A percentile compares a stretch with the other conserved stretches of the same genome.
phyloP scores from a whole-genome alignment of 139 green algal species.

The Chlamydomonas sphaeroides region DNA sequence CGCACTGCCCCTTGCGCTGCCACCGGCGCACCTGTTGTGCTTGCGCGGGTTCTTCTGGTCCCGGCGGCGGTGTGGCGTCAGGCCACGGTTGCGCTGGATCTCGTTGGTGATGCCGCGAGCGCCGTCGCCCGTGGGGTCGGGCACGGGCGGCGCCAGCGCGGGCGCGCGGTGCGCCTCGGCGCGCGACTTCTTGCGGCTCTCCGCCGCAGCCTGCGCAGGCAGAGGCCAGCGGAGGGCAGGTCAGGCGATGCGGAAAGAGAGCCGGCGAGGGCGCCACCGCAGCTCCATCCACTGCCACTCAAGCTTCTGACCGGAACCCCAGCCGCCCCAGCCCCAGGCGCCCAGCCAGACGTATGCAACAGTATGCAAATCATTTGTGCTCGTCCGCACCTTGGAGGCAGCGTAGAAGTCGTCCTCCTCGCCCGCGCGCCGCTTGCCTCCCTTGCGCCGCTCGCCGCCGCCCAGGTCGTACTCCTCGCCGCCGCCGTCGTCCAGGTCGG shows the following conservation, averaged over 20 bases:
- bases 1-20: background rate
- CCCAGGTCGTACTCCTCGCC: constrained; percentile 37
- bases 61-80: constrained; percentile 94
- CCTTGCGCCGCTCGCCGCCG: constrained; percentile 34
- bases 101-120: constrained; percentile 73
- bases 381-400: constrained; percentile 50
- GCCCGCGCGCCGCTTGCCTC: constrained; percentile 18
- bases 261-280: too few relatives aligned
- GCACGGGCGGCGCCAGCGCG: constrained; percentile 62
- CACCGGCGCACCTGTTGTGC: constrained; percentile 54
- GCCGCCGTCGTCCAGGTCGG: constrained; percentile 24
- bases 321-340: too few relatives aligned
- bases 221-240: too few relatives aligned
- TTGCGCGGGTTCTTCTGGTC: constrained; percentile 96
- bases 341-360: background rate
- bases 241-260: too few relatives aligned
- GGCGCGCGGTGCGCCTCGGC: constrained; percentile 48
- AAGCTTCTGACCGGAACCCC: too few relatives aligned
- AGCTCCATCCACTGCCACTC: too few relatives aligned
- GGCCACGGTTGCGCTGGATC: constrained; percentile 97
- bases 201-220: constrained; percentile 37
- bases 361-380: background rate
- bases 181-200: constrained; percentile 56
- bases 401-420: constrained; percentile 84
- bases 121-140: constrained; percentile 57